Evolutionary conservation across 306 rosid genomes (phyloP).

Genomic region (Chamaecrista fasciculata): DNA sequence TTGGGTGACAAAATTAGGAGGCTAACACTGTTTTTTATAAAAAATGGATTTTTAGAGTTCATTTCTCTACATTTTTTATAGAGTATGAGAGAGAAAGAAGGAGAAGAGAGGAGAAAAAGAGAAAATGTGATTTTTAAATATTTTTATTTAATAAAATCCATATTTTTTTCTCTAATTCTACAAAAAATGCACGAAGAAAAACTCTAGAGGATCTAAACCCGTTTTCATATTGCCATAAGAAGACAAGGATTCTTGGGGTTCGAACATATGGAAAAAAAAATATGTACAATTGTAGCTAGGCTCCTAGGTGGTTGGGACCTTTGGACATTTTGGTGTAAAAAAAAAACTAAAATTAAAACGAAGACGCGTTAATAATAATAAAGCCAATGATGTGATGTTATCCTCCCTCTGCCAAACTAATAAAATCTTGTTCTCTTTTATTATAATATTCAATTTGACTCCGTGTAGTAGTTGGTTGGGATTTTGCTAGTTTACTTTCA

Average conservation of each 20-base stretch:
- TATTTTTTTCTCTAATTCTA: too few relatives aligned
- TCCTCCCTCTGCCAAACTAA: conserved; percentile 20
- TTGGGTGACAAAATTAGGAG: conserved; percentile 41
- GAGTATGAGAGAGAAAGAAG: too few relatives aligned
- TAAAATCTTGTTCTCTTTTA: conserved; percentile 16
- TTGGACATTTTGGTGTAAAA: too few relatives aligned
- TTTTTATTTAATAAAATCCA: too few relatives aligned
- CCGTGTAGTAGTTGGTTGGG: conserved; percentile 37
- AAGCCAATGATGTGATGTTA: conserved; percentile 45
- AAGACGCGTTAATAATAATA: conserved; percentile 48
- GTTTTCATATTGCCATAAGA: conserved; percentile 23
- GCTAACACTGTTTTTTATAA: conserved; percentile 34
- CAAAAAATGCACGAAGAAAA: too few relatives aligned
- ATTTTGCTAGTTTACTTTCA: conserved; percentile 17
- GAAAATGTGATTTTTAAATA: too few relatives aligned
- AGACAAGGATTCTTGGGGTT: conserved; percentile 24
- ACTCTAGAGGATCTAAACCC: too few relatives aligned
- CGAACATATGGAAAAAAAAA: conserved; percentile 6
- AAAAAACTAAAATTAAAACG: conserved; percentile 48
- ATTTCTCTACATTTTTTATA: too few relatives aligned
- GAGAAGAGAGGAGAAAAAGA: too few relatives aligned
- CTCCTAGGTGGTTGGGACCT: conserved; percentile 17
- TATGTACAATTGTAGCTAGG: conserved; percentile 9
- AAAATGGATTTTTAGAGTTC: too few relatives aligned
- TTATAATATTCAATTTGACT: conserved; percentile 31